phyloP scores from a whole-genome alignment of 2,329 filamentous ascomycete genomes.

The Colletotrichum eleusines region DNA sequence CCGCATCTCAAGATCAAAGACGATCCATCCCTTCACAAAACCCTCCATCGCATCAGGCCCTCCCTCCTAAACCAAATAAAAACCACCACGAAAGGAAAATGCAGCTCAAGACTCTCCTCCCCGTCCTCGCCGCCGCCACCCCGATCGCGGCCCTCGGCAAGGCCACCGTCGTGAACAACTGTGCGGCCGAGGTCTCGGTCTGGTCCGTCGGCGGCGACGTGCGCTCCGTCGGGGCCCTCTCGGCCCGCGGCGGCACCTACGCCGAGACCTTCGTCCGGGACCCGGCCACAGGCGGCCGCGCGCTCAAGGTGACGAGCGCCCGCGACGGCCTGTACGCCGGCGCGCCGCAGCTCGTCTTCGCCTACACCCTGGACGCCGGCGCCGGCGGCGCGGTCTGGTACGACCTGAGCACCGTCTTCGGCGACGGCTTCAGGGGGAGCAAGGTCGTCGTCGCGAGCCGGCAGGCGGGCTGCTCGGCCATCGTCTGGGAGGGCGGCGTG shows the following conservation, averaged over 20 bases:
- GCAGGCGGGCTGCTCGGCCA: conserved; percentile 49
- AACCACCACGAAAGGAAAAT: not conserved
- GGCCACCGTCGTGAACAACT: conserved; percentile 54
- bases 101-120: conserved; percentile 31
- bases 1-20: too few relatives aligned
- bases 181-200: conserved; percentile 50
- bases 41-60: not conserved
- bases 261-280: conserved; percentile 51
- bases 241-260: conserved; percentile 47
- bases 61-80: not conserved
- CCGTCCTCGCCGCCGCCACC: conserved; percentile 43
- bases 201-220: conserved; percentile 55
- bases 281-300: conserved; percentile 53
- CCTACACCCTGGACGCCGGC: conserved; percentile 53
- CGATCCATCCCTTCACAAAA: too few relatives aligned
- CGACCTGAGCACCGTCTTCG: conserved; percentile 56
- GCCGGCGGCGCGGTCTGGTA: conserved; percentile 51
- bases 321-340: conserved; percentile 54
- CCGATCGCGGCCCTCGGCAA: conserved; percentile 48
- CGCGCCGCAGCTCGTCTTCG: conserved; percentile 55
- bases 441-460: conserved; percentile 50
- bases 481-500: conserved; percentile 52
- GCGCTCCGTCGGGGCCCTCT: conserved; percentile 46
- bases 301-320: conserved; percentile 53
- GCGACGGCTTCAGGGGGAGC: conserved; percentile 52